Percentiles rank a stretch among this genome's conserved stretches.
Conservation (phyloP, 2,329 filamentous ascomycete genomes). For the Fusarium sublunatum region DNA sequence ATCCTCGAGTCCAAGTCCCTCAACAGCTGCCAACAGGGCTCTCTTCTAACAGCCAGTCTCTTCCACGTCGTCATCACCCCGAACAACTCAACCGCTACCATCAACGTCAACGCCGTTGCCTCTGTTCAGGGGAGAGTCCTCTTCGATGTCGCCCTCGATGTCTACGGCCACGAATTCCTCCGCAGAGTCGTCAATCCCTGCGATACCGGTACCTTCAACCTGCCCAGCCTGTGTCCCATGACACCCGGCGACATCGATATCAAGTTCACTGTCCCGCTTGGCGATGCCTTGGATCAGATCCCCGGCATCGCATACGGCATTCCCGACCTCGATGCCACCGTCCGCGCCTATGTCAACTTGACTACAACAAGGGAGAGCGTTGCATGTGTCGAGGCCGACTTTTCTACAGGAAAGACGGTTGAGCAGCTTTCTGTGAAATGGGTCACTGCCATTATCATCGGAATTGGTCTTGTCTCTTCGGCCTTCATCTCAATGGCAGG, state of each 20-base stretch:
- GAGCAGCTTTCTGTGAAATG: slow-evolving; percentile 89
- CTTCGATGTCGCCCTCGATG: slow-evolving; percentile 79
- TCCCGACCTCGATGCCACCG: slow-evolving; percentile 88
- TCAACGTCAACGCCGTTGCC: slow-evolving; percentile 84
- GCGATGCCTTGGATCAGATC: slow-evolving; percentile 70
- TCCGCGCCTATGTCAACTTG: slow-evolving; percentile 82
- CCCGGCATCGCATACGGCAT: slow-evolving; percentile 89
- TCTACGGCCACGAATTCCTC: slow-evolving; percentile 83
- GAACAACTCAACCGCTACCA: slow-evolving; percentile 74
- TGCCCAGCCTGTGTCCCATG: slow-evolving; percentile 90
- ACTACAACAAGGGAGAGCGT: slow-evolving; percentile 70
- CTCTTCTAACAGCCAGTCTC: slow-evolving; percentile 84
- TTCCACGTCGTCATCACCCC: slow-evolving; percentile 88
- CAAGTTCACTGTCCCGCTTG: slow-evolving; percentile 72
- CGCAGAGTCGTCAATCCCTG: slow-evolving; percentile 80
- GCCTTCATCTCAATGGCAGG: slow-evolving; percentile 89
- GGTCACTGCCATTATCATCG: slow-evolving; percentile 88
- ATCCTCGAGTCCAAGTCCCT: slow-evolving; percentile 85
- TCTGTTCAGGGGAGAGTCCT: slow-evolving; percentile 83
- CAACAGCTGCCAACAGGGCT: slow-evolving; percentile 84
- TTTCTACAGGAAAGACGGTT: slow-evolving; percentile 93
- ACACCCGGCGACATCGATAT: slow-evolving; percentile 82
- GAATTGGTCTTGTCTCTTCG: slow-evolving; percentile 83
- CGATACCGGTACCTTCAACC: slow-evolving; percentile 56
- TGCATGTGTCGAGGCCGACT: slow-evolving; percentile 86